These are phyloP conservation scores for Cercospora sp. DNA, from an alignment of 2,329 filamentous ascomycete genomes.

Conservation along the genomic window DNA sequence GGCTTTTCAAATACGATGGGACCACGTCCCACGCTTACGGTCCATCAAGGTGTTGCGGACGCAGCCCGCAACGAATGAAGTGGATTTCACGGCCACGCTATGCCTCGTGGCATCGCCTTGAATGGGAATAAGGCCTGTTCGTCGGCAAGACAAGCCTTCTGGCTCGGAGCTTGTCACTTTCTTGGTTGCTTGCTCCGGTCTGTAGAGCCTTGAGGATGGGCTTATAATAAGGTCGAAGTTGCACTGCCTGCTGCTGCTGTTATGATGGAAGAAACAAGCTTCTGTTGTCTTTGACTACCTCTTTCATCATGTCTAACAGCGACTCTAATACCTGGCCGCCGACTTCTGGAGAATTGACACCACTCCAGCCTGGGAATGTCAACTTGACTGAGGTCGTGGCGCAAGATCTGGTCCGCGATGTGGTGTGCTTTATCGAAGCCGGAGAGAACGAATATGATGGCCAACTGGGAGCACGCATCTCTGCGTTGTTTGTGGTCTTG, in stretches of 20 bases:
- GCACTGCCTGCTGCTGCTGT: background rate
- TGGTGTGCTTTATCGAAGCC: constrained; percentile 26
- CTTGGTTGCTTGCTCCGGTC: background rate
- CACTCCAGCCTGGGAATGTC: constrained; percentile 19
- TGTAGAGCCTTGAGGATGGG: background rate
- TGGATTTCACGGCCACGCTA: constrained; percentile 14
- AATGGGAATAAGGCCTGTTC: background rate
- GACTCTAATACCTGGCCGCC: constrained; percentile 9
- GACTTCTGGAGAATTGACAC: constrained; percentile 1
- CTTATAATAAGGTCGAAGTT: background rate
- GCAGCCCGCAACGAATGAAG: constrained; percentile 12
- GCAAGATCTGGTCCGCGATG: constrained; percentile 13
- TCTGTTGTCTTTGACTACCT: background rate
- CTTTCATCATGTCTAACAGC: constrained; percentile 3
- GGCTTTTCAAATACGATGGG: constrained; percentile 1
- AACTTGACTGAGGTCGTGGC: constrained; percentile 23
- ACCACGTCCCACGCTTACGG: background rate
- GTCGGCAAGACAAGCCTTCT: background rate
- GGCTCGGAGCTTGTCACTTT: background rate
- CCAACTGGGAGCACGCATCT: constrained; percentile 46
- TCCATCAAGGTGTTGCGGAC: constrained; percentile 28
- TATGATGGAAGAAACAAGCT: background rate
- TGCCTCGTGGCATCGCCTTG: constrained; percentile 20
- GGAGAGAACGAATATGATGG: constrained; percentile 56
- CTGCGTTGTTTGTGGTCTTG: constrained; percentile 49